phyloP scores from a whole-genome alignment of 2,329 filamentous ascomycete species.

The Coleophoma crateriformis region DNA sequence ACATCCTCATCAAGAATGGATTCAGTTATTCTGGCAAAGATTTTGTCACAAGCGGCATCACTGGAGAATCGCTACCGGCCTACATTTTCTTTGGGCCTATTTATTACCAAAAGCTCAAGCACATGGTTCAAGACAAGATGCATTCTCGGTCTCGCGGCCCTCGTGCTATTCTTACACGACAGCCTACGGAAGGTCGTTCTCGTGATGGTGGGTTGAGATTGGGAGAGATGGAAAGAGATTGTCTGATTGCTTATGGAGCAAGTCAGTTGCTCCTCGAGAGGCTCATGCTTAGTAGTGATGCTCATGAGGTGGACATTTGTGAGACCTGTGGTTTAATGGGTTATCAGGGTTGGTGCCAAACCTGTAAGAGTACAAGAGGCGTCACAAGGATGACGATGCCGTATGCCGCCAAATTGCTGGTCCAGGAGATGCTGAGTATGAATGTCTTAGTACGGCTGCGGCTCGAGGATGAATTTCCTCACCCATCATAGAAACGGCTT shows the following conservation, averaged over 20 bases:
- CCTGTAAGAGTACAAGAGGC: conserved; percentile 77
- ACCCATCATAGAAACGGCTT: conserved; percentile 12
- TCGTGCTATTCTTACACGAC: conserved; percentile 83
- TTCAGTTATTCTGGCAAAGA: conserved; percentile 98
- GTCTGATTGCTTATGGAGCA: conserved; percentile 93
- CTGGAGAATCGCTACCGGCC: conserved; percentile 85
- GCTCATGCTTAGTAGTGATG: conserved; percentile 91
- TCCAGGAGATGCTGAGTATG: conserved; percentile 97
- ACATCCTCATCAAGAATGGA: conserved; percentile 77
- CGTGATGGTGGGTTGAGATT: conserved; percentile 86
- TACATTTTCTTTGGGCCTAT: conserved; percentile 99
- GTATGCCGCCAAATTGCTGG: conserved; percentile 91
- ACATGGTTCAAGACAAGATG: conserved; percentile 99
- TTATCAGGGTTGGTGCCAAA: conserved; percentile 91
- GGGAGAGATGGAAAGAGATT: conserved; percentile 99
- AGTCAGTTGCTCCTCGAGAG: conserved; percentile 88
- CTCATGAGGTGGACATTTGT: conserved; percentile 87
- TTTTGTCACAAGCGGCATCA: conserved; percentile 91
- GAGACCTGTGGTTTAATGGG: conserved; percentile 93
- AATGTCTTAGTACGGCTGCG: conserved; percentile 93
- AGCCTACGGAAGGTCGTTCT: conserved; percentile 93
- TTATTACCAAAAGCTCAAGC: conserved; percentile 99
- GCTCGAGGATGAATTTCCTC: conserved; percentile 88
- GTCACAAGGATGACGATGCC: conserved; percentile 95
- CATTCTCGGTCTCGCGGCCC: conserved; percentile 90